Evolutionary conservation across 495 filamentous ascomycete species (phyloP).

Genomic region (Lepidopterella palustris): DNA sequence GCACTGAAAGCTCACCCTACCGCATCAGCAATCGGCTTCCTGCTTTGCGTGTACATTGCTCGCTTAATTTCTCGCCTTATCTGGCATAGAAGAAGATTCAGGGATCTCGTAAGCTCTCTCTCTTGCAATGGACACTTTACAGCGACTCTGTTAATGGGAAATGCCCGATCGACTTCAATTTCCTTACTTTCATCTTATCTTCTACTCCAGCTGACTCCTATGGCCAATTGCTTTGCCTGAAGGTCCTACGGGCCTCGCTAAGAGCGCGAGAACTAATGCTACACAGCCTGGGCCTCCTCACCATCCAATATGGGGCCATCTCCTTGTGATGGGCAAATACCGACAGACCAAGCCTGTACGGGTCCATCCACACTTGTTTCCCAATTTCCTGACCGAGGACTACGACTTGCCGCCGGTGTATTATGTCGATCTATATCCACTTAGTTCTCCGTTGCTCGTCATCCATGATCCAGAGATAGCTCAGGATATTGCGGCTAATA

Average conservation of each 20-base stretch:
- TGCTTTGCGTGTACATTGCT: conserved; percentile 5
- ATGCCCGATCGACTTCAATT: neutral
- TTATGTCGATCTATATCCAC: conserved; percentile 38
- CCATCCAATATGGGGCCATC: conserved; percentile 27
- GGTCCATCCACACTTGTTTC: conserved; percentile 27
- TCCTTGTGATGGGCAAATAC: conserved; percentile 18
- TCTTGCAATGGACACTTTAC: neutral
- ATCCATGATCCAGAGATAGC: conserved; percentile 43
- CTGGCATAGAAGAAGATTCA: conserved; percentile 4
- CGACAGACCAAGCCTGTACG: conserved; percentile 18
- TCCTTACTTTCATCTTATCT: too few relatives aligned
- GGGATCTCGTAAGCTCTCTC: neutral
- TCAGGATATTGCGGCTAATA: conserved; percentile 32
- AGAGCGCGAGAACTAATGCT: neutral
- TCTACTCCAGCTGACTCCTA: too few relatives aligned
- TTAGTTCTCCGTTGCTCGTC: conserved; percentile 33
- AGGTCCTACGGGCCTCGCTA: too few relatives aligned
- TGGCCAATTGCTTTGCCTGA: too few relatives aligned
- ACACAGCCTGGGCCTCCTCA: conserved; percentile 27
- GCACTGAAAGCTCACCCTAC: conserved; percentile 10
- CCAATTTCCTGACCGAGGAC: conserved; percentile 22
- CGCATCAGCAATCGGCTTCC: neutral
- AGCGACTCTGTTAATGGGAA: neutral
- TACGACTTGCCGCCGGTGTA: conserved; percentile 33
- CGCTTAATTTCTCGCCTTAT: neutral